Evolutionary conservation across 2,329 filamentous ascomycete genomes (phyloP).

Genomic region (Fusarium sp.): DNA sequence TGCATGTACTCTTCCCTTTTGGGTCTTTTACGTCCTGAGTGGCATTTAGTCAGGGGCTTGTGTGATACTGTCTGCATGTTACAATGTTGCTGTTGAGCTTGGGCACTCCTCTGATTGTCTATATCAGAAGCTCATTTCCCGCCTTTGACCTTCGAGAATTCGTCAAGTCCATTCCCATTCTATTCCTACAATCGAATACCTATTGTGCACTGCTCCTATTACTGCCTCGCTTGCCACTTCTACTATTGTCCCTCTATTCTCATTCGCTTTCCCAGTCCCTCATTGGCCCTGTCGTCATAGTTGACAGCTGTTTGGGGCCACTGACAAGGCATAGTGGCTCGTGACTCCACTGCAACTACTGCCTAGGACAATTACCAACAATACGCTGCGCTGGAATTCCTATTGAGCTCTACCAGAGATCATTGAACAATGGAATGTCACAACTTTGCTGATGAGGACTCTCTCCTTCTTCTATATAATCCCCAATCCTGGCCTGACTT

Average conservation of each 20-base stretch:
- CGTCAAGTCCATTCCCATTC: neutral
- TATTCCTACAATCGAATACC: neutral
- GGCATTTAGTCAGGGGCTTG: neutral
- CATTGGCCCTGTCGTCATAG: neutral
- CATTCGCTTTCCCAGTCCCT: neutral
- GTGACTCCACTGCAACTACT: neutral
- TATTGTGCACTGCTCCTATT: neutral
- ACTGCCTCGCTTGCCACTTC: neutral
- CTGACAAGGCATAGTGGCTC: neutral
- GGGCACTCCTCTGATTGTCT: neutral
- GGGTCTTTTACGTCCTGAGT: neutral
- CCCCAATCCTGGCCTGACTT: neutral
- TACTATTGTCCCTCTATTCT: neutral
- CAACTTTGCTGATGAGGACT: neutral
- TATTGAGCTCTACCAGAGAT: neutral
- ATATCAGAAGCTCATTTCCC: conserved; percentile 23
- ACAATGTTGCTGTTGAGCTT: neutral
- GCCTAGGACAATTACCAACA: neutral
- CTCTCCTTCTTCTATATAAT: conserved; percentile 9
- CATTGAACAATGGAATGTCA: neutral
- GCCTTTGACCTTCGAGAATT: neutral
- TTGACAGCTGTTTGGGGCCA: neutral
- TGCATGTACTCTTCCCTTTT: neutral
- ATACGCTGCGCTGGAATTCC: neutral
- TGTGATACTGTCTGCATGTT: conserved; percentile 5